Evolutionary conservation across 306 rosid species (phyloP).

Genomic region (Acacia acuminata): DNA sequence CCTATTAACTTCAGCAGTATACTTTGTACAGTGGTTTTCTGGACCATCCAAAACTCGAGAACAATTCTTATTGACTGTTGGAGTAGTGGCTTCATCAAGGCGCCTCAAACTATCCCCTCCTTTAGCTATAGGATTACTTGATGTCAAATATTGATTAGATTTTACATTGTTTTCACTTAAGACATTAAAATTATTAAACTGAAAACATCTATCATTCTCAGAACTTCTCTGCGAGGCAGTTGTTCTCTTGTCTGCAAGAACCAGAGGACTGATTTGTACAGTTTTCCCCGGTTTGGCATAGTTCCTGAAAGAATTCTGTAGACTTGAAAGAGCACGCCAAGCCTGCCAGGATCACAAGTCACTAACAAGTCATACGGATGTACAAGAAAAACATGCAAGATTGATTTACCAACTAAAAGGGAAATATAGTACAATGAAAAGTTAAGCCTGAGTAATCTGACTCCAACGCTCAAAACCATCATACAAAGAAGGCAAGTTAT

Average conservation of each 20-base stretch:
- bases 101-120: conserved; percentile 33
- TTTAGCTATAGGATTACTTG: conserved; percentile 34
- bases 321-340: conserved; percentile 70
- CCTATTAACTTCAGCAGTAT: conserved; percentile 37
- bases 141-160: conserved; percentile 31
- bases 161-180: conserved; percentile 29
- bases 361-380: background rate
- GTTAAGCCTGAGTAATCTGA: conserved; percentile 12
- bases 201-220: conserved; percentile 29
- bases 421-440: background rate
- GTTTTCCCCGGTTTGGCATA: conserved; percentile 70
- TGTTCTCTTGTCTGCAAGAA: conserved; percentile 40
- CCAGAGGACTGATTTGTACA: conserved; percentile 32
- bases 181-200: conserved; percentile 28
- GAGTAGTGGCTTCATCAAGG: conserved; percentile 45
- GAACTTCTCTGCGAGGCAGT: conserved; percentile 35
- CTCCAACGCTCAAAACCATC: background rate
- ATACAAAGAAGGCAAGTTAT: conserved; percentile 17
- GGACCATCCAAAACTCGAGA: conserved; percentile 45
- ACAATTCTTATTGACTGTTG: conserved; percentile 40
- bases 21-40: conserved; percentile 34
- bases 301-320: conserved; percentile 58
- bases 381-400: background rate
- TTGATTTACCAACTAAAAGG: background rate
- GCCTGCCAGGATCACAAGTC: conserved; percentile 55